phyloP scores from a whole-genome alignment of 768 basidiomycete species.

The Austroboletus eburneus region DNA sequence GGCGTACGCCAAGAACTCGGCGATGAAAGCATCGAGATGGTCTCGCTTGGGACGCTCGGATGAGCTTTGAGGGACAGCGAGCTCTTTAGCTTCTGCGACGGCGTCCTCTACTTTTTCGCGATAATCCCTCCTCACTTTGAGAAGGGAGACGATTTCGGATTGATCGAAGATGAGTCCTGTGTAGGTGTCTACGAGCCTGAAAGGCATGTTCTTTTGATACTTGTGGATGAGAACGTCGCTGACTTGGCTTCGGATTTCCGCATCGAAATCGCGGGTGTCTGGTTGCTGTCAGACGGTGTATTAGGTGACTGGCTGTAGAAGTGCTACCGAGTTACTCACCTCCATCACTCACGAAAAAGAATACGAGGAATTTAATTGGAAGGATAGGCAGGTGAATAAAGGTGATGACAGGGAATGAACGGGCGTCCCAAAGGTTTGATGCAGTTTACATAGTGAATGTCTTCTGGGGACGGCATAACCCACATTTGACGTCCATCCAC shows the following conservation, averaged over 20 bases:
- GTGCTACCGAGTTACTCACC: not conserved
- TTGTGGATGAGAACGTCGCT: conserved; percentile 13
- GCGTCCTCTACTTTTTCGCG: conserved; percentile 1
- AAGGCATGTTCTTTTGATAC: conserved; percentile 16
- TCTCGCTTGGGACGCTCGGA: not conserved
- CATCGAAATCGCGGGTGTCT: conserved; percentile 5
- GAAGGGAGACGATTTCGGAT: conserved; percentile 15
- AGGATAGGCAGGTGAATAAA: no score
- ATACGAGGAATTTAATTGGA: no score
- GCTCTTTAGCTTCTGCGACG: not conserved
- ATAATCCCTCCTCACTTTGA: conserved; percentile 14
- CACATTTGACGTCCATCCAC: no score
- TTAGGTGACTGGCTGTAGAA: not conserved
- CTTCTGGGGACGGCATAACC: no score
- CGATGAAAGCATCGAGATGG: conserved; percentile 11
- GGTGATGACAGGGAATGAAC: no score
- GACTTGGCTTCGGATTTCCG: conserved; percentile 13
- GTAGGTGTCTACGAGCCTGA: conserved; percentile 25
- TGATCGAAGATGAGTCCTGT: conserved; percentile 20
- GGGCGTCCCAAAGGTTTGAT: no score
- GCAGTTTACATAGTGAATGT: no score
- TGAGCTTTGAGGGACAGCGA: not conserved
- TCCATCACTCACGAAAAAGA: no score
- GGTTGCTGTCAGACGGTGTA: not conserved
- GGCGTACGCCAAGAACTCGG: conserved; percentile 20